phyloP scores from a whole-genome alignment of 495 filamentous ascomycete species.

The Neurospora tetraspora region DNA sequence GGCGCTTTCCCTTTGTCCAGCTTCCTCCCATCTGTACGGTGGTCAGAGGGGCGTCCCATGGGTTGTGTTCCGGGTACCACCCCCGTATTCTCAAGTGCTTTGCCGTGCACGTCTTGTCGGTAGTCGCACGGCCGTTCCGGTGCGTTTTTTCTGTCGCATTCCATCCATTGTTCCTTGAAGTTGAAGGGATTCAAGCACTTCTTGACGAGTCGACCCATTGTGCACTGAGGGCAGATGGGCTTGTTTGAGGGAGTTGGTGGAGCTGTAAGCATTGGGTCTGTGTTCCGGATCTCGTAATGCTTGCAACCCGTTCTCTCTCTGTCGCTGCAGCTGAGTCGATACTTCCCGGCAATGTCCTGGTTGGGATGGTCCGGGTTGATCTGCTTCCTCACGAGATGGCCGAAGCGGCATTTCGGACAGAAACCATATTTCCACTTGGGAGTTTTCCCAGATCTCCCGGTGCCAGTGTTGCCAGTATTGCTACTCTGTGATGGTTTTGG shows the following conservation, averaged over 20 bases:
- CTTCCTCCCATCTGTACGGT: background rate
- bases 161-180: background rate
- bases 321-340: conserved; percentile 10
- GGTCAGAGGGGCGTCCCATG: background rate
- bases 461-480: background rate
- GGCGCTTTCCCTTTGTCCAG: background rate
- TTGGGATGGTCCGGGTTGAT: conserved; percentile 1
- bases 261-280: background rate
- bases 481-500: background rate
- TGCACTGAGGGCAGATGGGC: conserved; percentile 1
- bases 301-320: conserved; percentile 2
- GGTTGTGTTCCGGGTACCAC: background rate
- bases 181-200: conserved; percentile 1
- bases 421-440: conserved; percentile 10
- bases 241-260: background rate
- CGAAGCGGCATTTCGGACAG: conserved; percentile 9
- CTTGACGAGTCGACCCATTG: background rate
- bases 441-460: background rate
- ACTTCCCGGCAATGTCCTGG: background rate
- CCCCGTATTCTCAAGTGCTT: background rate
- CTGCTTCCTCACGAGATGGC: conserved; percentile 4
- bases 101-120: background rate
- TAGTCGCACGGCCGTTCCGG: conserved; percentile 5
- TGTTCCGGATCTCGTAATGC: background rate
- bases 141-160: conserved; percentile 3